Conservation (phyloP, 768 basidiomycete genomes). For the Harrya chromipes region DNA sequence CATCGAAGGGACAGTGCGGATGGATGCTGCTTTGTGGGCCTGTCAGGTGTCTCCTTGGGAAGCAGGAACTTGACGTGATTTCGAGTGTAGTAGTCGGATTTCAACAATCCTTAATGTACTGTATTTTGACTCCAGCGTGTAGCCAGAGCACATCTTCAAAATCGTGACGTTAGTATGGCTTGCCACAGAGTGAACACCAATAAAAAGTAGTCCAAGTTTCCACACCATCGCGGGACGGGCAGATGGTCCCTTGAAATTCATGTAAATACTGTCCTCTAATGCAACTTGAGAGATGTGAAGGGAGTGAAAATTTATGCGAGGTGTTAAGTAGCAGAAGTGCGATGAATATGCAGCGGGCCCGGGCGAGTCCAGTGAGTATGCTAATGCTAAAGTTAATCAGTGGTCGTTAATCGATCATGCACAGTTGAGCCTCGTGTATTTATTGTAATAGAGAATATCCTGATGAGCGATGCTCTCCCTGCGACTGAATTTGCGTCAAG, state of each 20-base stretch:
- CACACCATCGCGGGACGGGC: too few species aligned
- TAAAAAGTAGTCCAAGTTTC: background rate
- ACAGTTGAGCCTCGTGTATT: constrained; percentile 1
- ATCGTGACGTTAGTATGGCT: too few species aligned
- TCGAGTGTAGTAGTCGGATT: constrained; percentile 58
- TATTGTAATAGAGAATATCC: background rate
- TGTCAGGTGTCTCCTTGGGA: constrained; percentile 24
- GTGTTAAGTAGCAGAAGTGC: background rate
- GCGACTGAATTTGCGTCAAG: background rate
- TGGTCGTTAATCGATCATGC: background rate
- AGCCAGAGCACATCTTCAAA: too few species aligned
- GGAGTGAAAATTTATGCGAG: background rate
- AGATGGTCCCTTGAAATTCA: too few species aligned
- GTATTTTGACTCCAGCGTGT: constrained; percentile 18
- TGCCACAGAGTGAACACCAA: too few species aligned
- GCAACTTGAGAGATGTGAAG: background rate
- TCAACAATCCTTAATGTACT: constrained; percentile 67
- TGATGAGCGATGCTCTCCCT: constrained; percentile 9
- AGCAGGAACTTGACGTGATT: constrained; percentile 29
- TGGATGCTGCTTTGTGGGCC: constrained; percentile 24
- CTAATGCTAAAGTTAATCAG: constrained; percentile 5
- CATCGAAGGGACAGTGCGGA: constrained; percentile 16
- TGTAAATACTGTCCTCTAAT: too few species aligned
- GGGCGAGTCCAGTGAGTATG: background rate
- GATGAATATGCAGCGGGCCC: background rate